Base-by-base conservation (phyloP, 2,329 filamentous ascomycete genomes). In the Sporothrix sp. region DNA sequence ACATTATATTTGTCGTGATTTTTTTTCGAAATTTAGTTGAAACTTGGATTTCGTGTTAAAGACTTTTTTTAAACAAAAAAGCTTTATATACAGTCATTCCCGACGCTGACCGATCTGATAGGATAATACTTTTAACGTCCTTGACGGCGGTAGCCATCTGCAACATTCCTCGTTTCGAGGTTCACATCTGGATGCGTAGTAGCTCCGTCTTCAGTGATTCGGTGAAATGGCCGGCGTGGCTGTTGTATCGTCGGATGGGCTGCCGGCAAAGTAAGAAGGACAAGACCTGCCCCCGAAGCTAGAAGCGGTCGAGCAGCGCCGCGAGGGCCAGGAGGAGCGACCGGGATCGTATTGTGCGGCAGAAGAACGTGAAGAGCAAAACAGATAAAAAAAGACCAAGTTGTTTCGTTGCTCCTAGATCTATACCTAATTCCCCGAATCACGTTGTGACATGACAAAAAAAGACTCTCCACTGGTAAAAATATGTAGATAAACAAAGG, bases 351-450 rank as follows among this genome's bases (percentile, higher is more conserved):
- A n/a, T n/a, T n/a, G n/a, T n/a, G n/a, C n/a, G 25, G 10, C 25
- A 28, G 10, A 10, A 28, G 10, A 28, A 28, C 25, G 25, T 28
- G n/a, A 2, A 32, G 21, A 8, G 14, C 10, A 21, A 25, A 37
- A 20, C n/a, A 39, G 9, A 9, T 10, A 18, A 21, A 20, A 45
- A 23, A 45, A 42, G 5, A 16, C 9, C 18, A 33, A 21, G 27
- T n/a, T 39, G 16, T 43, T 23, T 51, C 36, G 46, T 53, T 48
- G 52, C 43, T 51, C 48, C 52, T 36, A 51, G 38, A 51, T 51
- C 39, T 49, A 54, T 42, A 47, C 47, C 30, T 42, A 42, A 39
- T 43, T 45, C 36, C 36, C 48, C 27, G 25, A 27, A 25, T 13
- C 25, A 50, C 48, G 28, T 23, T 36, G 18, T 40, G 45, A 9